Percentiles rank a stretch among this genome's conserved stretches.
Conservation (phyloP, 805 yeast species). For the Cyberlindnera mycetangii region DNA sequence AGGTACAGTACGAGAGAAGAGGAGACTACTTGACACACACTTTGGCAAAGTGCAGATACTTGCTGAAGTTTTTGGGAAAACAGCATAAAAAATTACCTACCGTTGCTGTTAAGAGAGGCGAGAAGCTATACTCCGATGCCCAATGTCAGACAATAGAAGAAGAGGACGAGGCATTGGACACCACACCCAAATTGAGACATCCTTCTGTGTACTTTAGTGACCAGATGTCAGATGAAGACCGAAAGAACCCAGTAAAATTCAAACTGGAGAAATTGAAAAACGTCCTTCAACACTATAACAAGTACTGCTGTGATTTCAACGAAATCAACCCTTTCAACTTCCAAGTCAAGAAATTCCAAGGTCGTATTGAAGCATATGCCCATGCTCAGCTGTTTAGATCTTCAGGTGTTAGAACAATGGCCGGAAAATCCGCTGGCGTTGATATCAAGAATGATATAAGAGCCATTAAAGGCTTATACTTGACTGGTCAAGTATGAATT, state of each 20-base stretch:
- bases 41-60: slow-evolving; percentile 29
- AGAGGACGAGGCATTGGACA: slow-evolving; percentile 1
- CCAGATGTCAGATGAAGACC: slow-evolving; percentile 5
- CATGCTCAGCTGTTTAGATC: slow-evolving; percentile 21
- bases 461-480: slow-evolving; percentile 39
- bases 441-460: slow-evolving; percentile 32
- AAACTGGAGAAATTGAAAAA: slow-evolving; percentile 31
- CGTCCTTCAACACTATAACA: slow-evolving; percentile 30
- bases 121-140: slow-evolving; percentile 35
- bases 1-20: slow-evolving; percentile 39
- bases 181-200: slow-evolving; percentile 19
- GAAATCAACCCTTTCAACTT: slow-evolving; percentile 29
- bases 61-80: slow-evolving; percentile 27
- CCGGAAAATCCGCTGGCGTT: slow-evolving; percentile 18
- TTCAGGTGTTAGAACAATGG: slow-evolving; percentile 24
- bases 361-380: slow-evolving; percentile 23
- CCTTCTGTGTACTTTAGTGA: slow-evolving; percentile 17
- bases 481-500: slow-evolving; percentile 36
- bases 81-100: slow-evolving; percentile 35
- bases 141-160: slow-evolving; percentile 26
- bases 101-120: slow-evolving; percentile 41
- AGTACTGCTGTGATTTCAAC: slow-evolving; percentile 16
- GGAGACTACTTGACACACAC: slow-evolving; percentile 31
- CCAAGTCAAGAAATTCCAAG: slow-evolving; percentile 30
- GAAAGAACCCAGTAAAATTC: slow-evolving; percentile 16